These are phyloP conservation scores for Starmerella floris DNA, from an alignment of 805 yeast species.

Conservation along the genomic window DNA sequence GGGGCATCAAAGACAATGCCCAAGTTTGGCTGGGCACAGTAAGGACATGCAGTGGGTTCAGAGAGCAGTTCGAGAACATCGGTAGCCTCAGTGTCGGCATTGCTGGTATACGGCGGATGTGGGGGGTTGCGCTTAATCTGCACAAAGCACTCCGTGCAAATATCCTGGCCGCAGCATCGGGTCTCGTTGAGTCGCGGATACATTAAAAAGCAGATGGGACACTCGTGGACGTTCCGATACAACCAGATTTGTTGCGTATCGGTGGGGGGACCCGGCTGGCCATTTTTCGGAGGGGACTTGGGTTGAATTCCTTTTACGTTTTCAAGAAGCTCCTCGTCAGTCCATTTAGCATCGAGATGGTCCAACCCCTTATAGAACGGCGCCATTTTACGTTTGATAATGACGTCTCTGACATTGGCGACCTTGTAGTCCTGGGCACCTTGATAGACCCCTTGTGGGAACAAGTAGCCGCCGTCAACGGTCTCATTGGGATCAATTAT, in stretches of 20 bases:
- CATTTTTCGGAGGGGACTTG: slow-evolving; percentile 4
- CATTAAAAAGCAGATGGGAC: slow-evolving; percentile 87
- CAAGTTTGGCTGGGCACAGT: slow-evolving; percentile 76
- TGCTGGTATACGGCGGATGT: slow-evolving; percentile 73
- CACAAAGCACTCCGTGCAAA: slow-evolving; percentile 93
- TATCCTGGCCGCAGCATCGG: slow-evolving; percentile 83
- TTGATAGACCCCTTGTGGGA: slow-evolving; percentile 81
- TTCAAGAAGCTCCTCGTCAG: slow-evolving; percentile 47
- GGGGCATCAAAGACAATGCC: slow-evolving; percentile 73
- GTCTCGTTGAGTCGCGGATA: slow-evolving; percentile 72
- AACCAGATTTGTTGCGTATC: slow-evolving; percentile 35
- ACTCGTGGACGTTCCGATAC: slow-evolving; percentile 61
- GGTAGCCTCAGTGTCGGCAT: slow-evolving; percentile 32
- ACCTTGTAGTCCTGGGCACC: slow-evolving; percentile 62
- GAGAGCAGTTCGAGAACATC: slow-evolving; percentile 41
- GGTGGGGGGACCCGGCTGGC: slow-evolving; percentile 14
- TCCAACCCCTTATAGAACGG: slow-evolving; percentile 87
- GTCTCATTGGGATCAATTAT: slow-evolving; percentile 35
- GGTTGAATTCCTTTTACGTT: neutral
- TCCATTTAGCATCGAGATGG: slow-evolving; percentile 61
- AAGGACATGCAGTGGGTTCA: slow-evolving; percentile 86
- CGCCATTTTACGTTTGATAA: slow-evolving; percentile 59
- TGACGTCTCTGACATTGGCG: slow-evolving; percentile 54
- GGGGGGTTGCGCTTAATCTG: slow-evolving; percentile 87
- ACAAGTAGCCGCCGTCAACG: slow-evolving; percentile 89